Evolutionary conservation across 805 yeast genomes (phyloP), one percentile per base, ranked within the genome.

Genomic region (Wickerhamiella azyma): DNA sequence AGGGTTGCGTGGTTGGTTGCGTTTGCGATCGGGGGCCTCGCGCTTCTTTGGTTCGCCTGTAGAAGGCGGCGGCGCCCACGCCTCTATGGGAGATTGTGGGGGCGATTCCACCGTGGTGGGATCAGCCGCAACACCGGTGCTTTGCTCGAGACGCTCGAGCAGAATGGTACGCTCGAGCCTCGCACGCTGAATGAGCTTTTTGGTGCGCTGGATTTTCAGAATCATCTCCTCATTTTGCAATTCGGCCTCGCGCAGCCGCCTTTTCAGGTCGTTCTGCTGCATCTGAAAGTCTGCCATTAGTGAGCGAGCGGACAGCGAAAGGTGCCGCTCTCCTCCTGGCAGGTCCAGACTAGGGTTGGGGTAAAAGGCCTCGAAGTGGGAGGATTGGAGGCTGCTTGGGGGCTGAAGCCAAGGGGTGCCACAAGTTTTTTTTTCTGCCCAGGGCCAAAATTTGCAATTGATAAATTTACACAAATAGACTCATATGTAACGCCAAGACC

Each of bases 131-230:
- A 48, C 45, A 9, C 58, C 48, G 44, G 56, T 48, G 48, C 55
- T 57, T 47, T 55, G 59, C 47, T 88, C 96, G 37, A 92, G 70
- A 50, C 83, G 71, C 59, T 89, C 96, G 38, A 88, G 65, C 26
- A 92, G 65, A 10, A 89, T 66, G 1, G 88, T 74, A 57, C 92
- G 81, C 59, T 92, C 97, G 39, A 86, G 70, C 48, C 94, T 74
- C 39, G 85, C 68, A 52, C 96, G 68, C 54, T 85, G 76, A 30
- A 88, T 77, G 8, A 86, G 75, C 24, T 76, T 71, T 52, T 83
- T 76, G 10, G 94, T 79, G 54, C 95, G 75, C 13, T 80, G 74
- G 29, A 92, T 76, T 1, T 92, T 83, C 26, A 85, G 64, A 0
- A 86, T 73, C 45, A 85, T 75, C 7, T 77, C 66, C 58, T 84